These are phyloP conservation scores for Polymyxa betae DNA, from an alignment of 208 protist species.

Conservation along the genomic window DNA sequence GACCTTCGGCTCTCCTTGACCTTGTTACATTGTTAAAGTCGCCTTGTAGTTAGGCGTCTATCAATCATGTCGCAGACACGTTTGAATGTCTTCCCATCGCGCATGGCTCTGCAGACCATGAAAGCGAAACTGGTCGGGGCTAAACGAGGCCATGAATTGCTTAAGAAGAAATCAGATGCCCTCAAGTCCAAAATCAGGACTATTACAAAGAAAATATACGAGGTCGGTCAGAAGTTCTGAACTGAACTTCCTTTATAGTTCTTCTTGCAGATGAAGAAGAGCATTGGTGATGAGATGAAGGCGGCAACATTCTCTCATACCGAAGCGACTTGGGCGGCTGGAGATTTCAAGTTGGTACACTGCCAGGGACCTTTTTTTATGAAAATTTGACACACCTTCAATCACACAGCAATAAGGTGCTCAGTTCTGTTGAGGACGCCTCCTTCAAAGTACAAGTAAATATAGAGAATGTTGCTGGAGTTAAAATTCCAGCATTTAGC, in stretches of 20 bases:
- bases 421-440: conserved; percentile 62
- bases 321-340: conserved; percentile 43
- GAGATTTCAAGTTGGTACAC: conserved; percentile 52
- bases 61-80: conserved; percentile 42
- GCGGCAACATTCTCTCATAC: conserved; percentile 56
- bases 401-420: conserved; percentile 52
- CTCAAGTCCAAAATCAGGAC: conserved; percentile 92
- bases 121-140: conserved; percentile 80
- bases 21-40: too few relatives aligned
- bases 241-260: background rate
- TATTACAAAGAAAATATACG: conserved; percentile 87
- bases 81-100: conserved; percentile 55
- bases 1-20: too few relatives aligned
- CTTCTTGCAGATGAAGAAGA: conserved; percentile 66
- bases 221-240: conserved; percentile 5
- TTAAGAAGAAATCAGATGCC: conserved; percentile 99
- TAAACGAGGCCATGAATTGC: conserved; percentile 94
- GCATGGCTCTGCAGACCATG: conserved; percentile 66
- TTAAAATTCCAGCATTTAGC: conserved; percentile 87
- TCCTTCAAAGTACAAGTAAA: conserved; percentile 82
- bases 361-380: background rate
- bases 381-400: background rate
- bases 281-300: conserved; percentile 61
- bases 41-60: too few relatives aligned
- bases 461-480: conserved; percentile 96